Conservation (phyloP, 1,284 basidiomycete species). For the Cystobasidiaceae sp. region DNA sequence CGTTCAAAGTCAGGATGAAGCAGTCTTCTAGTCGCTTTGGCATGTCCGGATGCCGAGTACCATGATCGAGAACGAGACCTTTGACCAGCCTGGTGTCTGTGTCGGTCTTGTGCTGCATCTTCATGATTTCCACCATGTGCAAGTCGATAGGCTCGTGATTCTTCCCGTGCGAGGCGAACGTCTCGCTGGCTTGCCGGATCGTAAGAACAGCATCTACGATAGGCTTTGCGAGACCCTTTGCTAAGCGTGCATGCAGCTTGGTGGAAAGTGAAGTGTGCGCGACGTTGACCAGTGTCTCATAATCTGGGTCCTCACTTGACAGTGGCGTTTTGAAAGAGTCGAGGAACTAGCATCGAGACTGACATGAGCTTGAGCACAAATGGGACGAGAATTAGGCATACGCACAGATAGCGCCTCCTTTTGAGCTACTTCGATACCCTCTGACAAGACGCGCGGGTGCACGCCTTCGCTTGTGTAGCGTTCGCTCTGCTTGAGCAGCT, state of each 20-base stretch:
- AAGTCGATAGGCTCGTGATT: conserved; percentile 79
- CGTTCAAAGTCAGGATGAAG: conserved; percentile 91
- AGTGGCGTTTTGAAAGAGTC: conserved; percentile 73
- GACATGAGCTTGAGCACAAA: conserved; percentile 6
- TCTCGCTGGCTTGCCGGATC: conserved; percentile 58
- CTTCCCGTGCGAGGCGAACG: conserved; percentile 2
- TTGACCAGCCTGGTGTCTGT: conserved; percentile 96
- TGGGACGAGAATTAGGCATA: conserved; percentile 34
- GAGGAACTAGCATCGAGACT: no score
- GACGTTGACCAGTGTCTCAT: conserved; percentile 84
- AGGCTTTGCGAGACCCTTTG: conserved; percentile 82
- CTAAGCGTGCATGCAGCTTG: conserved; percentile 78
- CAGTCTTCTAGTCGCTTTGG: conserved; percentile 97
- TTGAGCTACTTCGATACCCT: conserved; percentile 96
- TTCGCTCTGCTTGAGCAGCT: conserved; percentile 95
- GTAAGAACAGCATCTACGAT: conserved; percentile 93
- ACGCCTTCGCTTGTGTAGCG: conserved; percentile 97
- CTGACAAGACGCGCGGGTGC: conserved; percentile 90
- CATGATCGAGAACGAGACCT: conserved; percentile 88
- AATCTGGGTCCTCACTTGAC: conserved; percentile 61
- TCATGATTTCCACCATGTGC: conserved; percentile 99
- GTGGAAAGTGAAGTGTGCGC: conserved; percentile 92
- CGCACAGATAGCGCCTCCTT: conserved; percentile 81
- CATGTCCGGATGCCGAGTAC: conserved; percentile 98
- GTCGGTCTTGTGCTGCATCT: conserved; percentile 99